Evolutionary conservation across 257 asterid genomes (phyloP).

Genomic region (Solanum paucissectum): DNA sequence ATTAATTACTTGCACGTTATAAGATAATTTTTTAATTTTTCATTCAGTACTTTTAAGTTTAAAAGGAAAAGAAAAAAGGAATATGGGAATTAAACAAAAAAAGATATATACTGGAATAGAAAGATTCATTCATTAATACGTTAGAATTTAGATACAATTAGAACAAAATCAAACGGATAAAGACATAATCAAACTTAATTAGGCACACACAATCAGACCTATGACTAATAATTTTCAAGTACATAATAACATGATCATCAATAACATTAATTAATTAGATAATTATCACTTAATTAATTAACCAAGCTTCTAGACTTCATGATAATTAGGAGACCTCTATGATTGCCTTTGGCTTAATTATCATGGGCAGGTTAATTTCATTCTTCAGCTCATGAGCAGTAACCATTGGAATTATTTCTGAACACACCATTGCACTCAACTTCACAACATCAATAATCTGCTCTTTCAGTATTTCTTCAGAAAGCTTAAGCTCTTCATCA

Average conservation of each 20-base stretch:
- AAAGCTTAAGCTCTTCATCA: conserved; percentile 17
- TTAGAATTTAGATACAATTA: background rate
- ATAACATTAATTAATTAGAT: background rate
- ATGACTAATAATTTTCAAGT: background rate
- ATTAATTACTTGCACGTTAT: background rate
- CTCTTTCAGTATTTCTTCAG: conserved; percentile 24
- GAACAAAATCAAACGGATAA: background rate
- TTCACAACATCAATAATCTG: conserved; percentile 40
- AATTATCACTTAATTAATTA: background rate
- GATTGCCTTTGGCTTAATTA: background rate
- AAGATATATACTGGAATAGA: background rate
- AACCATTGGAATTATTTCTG: conserved; percentile 27
- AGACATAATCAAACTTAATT: background rate
- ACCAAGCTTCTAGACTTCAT: background rate
- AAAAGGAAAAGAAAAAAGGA: background rate
- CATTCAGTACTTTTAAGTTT: background rate
- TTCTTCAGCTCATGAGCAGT: conserved; percentile 6
- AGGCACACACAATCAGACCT: background rate
- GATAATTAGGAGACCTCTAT: background rate
- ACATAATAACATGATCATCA: background rate
- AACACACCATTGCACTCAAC: conserved; percentile 29
- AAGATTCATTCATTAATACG: background rate
- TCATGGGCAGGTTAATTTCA: background rate
- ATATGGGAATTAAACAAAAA: background rate
- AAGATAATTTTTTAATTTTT: background rate